Evolutionary conservation across 2,329 filamentous ascomycete genomes (phyloP).

Genomic region (Helotiales sp.): DNA sequence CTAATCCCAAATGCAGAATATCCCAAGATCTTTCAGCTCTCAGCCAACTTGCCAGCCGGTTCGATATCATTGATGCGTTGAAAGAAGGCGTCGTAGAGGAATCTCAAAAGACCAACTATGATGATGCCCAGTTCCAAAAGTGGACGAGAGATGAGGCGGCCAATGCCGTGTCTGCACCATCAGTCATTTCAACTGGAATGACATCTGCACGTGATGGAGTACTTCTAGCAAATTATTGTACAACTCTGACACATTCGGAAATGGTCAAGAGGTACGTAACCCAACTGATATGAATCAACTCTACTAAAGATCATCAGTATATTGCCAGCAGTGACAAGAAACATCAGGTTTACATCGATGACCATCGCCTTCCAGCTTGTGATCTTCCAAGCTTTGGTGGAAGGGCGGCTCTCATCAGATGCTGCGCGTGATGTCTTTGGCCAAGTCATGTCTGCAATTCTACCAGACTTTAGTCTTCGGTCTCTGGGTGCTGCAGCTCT

Average conservation of each 20-base stretch:
- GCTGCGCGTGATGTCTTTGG: neutral
- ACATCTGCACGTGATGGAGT: constrained; percentile 19
- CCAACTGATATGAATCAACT: neutral
- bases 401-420: neutral
- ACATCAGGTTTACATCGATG: constrained; percentile 8
- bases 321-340: constrained; percentile 11
- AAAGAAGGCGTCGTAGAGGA: constrained; percentile 13
- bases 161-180: constrained; percentile 1
- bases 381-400: constrained; percentile 4
- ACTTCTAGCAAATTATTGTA: constrained; percentile 10
- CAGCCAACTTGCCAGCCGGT: constrained; percentile 8
- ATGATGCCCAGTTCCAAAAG: constrained; percentile 9
- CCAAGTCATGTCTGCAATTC: neutral
- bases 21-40: neutral
- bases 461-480: neutral
- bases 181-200: neutral
- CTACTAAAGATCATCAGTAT: neutral
- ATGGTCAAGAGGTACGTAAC: constrained; percentile 25
- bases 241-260: constrained; percentile 7
- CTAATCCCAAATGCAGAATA: no score
- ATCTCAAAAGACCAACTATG: neutral
- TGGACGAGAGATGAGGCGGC: constrained; percentile 18
- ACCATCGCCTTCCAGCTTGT: neutral
- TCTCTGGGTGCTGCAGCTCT: neutral
- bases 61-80: constrained; percentile 15